These are phyloP conservation scores for Xylona heveae DNA, from an alignment of 495 filamentous ascomycete genomes.

Conservation along the genomic window DNA sequence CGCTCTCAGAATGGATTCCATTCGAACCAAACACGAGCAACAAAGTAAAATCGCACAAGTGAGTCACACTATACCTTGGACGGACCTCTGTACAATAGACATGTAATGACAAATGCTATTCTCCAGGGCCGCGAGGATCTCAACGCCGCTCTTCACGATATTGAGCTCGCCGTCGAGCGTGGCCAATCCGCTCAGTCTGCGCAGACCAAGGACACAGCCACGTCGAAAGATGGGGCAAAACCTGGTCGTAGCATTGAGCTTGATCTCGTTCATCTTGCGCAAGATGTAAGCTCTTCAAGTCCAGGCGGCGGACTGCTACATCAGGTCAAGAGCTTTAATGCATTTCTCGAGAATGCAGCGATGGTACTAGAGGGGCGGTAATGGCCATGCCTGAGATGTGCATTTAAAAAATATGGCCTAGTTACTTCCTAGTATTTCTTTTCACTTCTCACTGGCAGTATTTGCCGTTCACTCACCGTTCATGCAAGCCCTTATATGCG, in stretches of 20 bases:
- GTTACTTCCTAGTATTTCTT: too few relatives aligned
- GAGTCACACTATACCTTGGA: constrained; percentile 6
- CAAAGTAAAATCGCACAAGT: constrained; percentile 25
- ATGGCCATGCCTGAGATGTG: too few relatives aligned
- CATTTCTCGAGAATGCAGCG: constrained; percentile 25
- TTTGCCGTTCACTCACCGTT: too few relatives aligned
- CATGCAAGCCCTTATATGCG: too few relatives aligned
- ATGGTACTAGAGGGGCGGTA: constrained; percentile 1
- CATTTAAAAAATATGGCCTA: too few relatives aligned
- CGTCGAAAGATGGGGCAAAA: constrained; percentile 17
- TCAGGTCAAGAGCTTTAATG: constrained; percentile 32
- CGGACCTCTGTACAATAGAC: too few relatives aligned
- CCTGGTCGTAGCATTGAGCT: constrained; percentile 26
- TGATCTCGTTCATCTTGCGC: constrained; percentile 22
- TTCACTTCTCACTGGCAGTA: too few relatives aligned
- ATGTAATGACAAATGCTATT: background rate
- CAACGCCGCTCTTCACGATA: constrained; percentile 30
- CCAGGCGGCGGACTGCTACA: constrained; percentile 25
- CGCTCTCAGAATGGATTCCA: constrained; percentile 45
- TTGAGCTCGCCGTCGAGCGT: constrained; percentile 24
- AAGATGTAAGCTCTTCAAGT: constrained; percentile 20
- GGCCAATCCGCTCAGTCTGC: constrained; percentile 2
- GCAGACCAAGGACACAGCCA: constrained; percentile 17
- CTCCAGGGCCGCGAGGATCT: constrained; percentile 23
- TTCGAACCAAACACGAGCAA: constrained; percentile 35